Evolutionary conservation across 2,329 filamentous ascomycete species (phyloP), one percentile per base, ranked within the genome.

Genomic region (Colletotrichum plurivorum): DNA sequence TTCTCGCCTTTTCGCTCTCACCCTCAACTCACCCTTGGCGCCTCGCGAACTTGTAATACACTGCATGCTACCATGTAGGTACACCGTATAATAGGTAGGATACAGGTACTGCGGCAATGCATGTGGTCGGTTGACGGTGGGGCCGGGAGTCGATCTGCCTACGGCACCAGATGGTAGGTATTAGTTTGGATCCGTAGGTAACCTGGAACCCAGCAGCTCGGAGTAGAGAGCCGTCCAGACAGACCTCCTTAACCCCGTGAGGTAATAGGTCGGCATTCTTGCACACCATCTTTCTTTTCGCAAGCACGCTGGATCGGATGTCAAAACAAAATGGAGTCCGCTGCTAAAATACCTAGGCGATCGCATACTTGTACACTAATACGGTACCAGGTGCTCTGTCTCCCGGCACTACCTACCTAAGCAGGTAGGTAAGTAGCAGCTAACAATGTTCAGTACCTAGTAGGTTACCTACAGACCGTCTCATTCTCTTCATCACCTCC

Each of bases 91-190:
- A 22, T 22, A 5, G 22, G 4, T 5, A 25, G 22, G 22, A 25
- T 25, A 25, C 22, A 25, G 22, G 22, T 25, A 22, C 31, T 36
- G 31, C 48, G 56, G 63, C 57, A 66, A 63, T 52, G 61, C 61
- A 63, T 63, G 61, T 63, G 61, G 61, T 43, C 27, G 52, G 52
- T 57, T 20, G 61, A 56, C 27, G 43, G 61, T 63, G 61, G 61
- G 61, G 61, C 61, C 61, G 61, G 27, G 51, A 57, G 61, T 57
- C 48, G 52, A 31, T 45, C 41, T 31, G 45, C 45, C 45, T 48
- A 8, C 10, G 31, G 8, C 31, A 36, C 31, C 31, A 36, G 10
- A 59, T 22, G 43, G 56, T 59, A 59, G 22, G 22, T 25, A 25
- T 25, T 25, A 25, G 22, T 25, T 25, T 25, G 22, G 22, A 5